phyloP scores from a whole-genome alignment of 108 stramenopile genomes.

The Seminavis robusta region DNA sequence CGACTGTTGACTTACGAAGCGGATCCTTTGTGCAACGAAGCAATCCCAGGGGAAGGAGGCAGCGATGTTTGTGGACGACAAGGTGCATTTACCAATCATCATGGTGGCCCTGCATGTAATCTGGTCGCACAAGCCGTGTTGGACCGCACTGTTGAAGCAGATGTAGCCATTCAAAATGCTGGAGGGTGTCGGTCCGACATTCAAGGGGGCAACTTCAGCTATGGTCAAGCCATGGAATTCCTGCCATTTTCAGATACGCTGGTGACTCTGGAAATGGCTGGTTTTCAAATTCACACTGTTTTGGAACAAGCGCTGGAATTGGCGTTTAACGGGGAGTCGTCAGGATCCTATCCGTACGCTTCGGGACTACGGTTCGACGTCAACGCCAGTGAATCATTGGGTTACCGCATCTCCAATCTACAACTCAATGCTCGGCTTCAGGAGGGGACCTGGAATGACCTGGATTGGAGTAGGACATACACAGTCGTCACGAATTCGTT shows the following conservation, averaged over 20 bases:
- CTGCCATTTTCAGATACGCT: conserved; percentile 26
- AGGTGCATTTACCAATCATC: no score
- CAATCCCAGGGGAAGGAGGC: conserved; percentile 21
- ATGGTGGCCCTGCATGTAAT: conserved; percentile 38
- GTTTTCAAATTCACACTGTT: conserved; percentile 24
- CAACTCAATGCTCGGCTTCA: no score
- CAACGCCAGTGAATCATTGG: conserved; percentile 7
- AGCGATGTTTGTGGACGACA: no score
- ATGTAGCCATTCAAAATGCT: conserved; percentile 45
- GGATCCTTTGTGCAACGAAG: conserved; percentile 14
- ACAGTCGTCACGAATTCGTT: conserved; percentile 38
- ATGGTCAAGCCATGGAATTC: conserved; percentile 12
- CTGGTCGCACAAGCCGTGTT: conserved; percentile 46
- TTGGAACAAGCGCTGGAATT: conserved; percentile 38
- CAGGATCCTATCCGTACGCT: conserved; percentile 38
- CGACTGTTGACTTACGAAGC: conserved; percentile 5
- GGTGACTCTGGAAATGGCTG: conserved; percentile 35
- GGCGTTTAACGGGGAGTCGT: conserved; percentile 3
- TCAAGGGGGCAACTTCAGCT: conserved; percentile 16
- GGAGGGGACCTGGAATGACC: conserved; percentile 22
- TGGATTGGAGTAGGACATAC: conserved; percentile 36
- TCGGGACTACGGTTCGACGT: conserved; percentile 44
- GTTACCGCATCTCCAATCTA: conserved; percentile 20
- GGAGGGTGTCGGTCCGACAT: conserved; percentile 36
- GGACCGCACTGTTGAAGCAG: conserved; percentile 15